Conservation (phyloP, 177 flowering plant species). For the Vitis hybrid region DNA sequence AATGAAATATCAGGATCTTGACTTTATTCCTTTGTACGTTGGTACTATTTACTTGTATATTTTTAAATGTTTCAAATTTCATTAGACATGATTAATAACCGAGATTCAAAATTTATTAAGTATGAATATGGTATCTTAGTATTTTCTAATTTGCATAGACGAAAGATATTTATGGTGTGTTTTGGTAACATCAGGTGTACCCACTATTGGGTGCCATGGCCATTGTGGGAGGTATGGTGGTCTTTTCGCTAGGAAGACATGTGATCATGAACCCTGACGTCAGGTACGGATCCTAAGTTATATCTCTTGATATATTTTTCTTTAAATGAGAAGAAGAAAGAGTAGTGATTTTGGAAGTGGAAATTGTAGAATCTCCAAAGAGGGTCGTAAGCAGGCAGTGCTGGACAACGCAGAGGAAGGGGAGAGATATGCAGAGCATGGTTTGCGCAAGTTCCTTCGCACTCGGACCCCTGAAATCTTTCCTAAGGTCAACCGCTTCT, state of each 20-base stretch:
- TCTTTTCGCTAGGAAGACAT: conserved; percentile 65
- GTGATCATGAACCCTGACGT: conserved; percentile 63
- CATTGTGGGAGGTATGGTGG: conserved; percentile 56
- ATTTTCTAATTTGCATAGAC: not conserved
- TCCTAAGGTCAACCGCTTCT: conserved; percentile 69
- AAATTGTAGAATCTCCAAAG: conserved; percentile 53
- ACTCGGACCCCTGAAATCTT: conserved; percentile 73
- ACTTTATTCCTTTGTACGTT: accelerated
- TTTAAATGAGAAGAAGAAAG: too few species aligned
- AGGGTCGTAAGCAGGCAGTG: conserved; percentile 41
- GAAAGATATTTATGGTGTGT: not conserved
- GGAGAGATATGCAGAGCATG: conserved; percentile 67
- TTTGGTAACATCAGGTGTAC: conserved; percentile 42
- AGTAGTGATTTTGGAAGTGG: too few species aligned
- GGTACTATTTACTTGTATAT: too few species aligned
- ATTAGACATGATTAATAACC: not conserved
- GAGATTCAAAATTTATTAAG: too few species aligned
- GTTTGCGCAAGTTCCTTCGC: conserved; percentile 69
- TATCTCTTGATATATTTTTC: not conserved
- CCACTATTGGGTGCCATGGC: conserved; percentile 76
- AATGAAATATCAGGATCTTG: too few species aligned
- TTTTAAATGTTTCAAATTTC: not conserved
- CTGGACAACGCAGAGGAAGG: conserved; percentile 82
- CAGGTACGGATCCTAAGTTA: conserved; percentile 35
- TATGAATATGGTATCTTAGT: not conserved